Percentiles rank a stretch among this genome's conserved stretches.
These are phyloP conservation scores for Entamoeba histolytica DNA, from an alignment of 208 protist genomes.

Conservation along the genomic window DNA sequence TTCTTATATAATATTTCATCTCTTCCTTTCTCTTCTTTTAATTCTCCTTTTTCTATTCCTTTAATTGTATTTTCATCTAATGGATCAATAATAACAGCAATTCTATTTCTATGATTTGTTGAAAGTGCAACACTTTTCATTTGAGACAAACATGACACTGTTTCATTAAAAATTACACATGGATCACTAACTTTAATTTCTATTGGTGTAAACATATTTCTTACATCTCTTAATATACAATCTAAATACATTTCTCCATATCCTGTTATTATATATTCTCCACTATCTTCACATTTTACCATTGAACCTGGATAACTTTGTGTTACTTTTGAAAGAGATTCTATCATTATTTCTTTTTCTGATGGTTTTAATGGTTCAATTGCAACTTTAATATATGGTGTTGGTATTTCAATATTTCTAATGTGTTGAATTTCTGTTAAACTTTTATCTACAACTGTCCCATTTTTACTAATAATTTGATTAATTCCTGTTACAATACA, in stretches of 20 bases:
- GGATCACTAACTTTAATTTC: slow-evolving; percentile 76
- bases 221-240: slow-evolving; percentile 78
- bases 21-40: not conserved
- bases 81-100: slow-evolving; percentile 64
- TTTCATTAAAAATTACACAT: slow-evolving; percentile 80
- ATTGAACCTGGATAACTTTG: slow-evolving; percentile 44
- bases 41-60: slow-evolving; percentile 46
- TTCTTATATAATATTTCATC: not conserved
- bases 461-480: slow-evolving; percentile 51
- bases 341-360: slow-evolving; percentile 68
- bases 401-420: slow-evolving; percentile 43
- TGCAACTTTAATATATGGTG: slow-evolving; percentile 61
- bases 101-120: slow-evolving; percentile 56
- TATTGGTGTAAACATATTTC: slow-evolving; percentile 52
- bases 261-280: slow-evolving; percentile 81
- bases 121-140: slow-evolving; percentile 59
- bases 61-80: slow-evolving; percentile 54
- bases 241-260: slow-evolving; percentile 96
- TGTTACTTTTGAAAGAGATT: slow-evolving; percentile 60
- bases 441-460: slow-evolving; percentile 35
- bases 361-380: slow-evolving; percentile 77
- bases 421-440: slow-evolving; percentile 27
- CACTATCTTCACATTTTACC: slow-evolving; percentile 60
- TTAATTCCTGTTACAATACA: slow-evolving; percentile 62
- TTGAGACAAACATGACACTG: slow-evolving; percentile 63